phyloP scores from a whole-genome alignment of 805 yeast species.

The Saccharomycopsis amapae region DNA sequence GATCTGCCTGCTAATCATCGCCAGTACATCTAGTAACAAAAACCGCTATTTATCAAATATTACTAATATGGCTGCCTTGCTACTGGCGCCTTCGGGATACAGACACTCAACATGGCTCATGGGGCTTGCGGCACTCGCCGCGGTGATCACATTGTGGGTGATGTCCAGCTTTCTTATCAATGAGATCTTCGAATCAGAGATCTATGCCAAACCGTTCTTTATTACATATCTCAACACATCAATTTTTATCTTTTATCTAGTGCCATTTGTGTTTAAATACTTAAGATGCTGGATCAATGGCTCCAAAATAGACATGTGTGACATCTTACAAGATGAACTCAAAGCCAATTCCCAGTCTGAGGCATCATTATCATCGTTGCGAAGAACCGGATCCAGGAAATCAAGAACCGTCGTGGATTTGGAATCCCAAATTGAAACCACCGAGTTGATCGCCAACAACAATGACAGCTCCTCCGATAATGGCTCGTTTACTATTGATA shows the following conservation, averaged over 20 bases:
- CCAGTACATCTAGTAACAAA: no score
- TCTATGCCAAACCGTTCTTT: conserved; percentile 82
- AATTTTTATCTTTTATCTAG: conserved; percentile 68
- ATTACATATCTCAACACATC: conserved; percentile 90
- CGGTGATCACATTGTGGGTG: conserved; percentile 88
- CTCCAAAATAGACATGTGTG: conserved; percentile 2
- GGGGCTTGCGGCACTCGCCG: conserved; percentile 64
- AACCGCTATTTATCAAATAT: no score
- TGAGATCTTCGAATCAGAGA: conserved; percentile 58
- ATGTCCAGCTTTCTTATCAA: conserved; percentile 80
- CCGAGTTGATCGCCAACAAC: conserved; percentile 8
- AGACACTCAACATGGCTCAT: conserved; percentile 71
- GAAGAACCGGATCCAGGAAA: not conserved
- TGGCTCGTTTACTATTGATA: conserved; percentile 3
- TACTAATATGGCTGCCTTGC: not conserved
- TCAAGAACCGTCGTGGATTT: conserved; percentile 8
- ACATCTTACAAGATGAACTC: no score
- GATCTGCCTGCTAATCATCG: no score
- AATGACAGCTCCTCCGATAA: conserved; percentile 5
- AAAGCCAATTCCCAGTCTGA: no score
- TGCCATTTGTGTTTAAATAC: conserved; percentile 42
- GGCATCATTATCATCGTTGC: no score
- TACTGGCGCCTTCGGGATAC: not conserved
- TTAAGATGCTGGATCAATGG: conserved; percentile 22
- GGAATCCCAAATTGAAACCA: conserved; percentile 14